Percentiles rank a stretch among this genome's conserved stretches.
Evolutionary conservation across 192 early-diverging fungal genomes (phyloP).

Genomic region (Rhizophagus prolifer): DNA sequence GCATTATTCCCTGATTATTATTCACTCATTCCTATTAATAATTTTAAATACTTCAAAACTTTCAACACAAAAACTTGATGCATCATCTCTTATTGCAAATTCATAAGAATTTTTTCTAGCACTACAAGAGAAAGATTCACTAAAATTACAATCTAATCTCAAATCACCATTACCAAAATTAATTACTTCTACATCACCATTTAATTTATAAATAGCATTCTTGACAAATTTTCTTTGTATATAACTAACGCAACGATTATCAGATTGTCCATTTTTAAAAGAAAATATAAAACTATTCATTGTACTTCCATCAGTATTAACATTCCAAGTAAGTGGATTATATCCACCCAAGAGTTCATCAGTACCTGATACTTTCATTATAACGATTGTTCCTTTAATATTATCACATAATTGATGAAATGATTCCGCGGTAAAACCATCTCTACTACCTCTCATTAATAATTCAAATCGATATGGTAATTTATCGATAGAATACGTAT

Average conservation of each 20-base stretch:
- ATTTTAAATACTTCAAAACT: slow-evolving; percentile 7
- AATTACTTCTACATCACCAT: not conserved
- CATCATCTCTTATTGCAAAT: not conserved
- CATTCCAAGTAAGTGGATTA: slow-evolving; percentile 9
- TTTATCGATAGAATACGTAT: not conserved
- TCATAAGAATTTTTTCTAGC: not conserved
- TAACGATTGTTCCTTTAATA: not conserved
- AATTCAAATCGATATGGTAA: slow-evolving; percentile 6
- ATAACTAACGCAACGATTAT: not conserved
- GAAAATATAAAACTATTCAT: slow-evolving; percentile 12
- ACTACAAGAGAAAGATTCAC: not conserved
- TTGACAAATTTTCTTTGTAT: not conserved
- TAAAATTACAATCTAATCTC: not conserved
- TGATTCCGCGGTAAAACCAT: not conserved
- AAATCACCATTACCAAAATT: not conserved
- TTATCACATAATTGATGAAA: slow-evolving; percentile 1
- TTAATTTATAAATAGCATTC: not conserved
- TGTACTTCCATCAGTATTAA: not conserved
- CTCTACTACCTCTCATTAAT: not conserved
- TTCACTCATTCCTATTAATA: not conserved
- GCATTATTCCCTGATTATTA: no score
- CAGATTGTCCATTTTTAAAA: not conserved
- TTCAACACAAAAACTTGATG: not conserved
- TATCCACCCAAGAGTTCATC: slow-evolving; percentile 12
- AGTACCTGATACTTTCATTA: not conserved